These are phyloP conservation scores for Ceratocystis colombiana DNA, from an alignment of 2,329 filamentous ascomycete species.

Conservation along the genomic window DNA sequence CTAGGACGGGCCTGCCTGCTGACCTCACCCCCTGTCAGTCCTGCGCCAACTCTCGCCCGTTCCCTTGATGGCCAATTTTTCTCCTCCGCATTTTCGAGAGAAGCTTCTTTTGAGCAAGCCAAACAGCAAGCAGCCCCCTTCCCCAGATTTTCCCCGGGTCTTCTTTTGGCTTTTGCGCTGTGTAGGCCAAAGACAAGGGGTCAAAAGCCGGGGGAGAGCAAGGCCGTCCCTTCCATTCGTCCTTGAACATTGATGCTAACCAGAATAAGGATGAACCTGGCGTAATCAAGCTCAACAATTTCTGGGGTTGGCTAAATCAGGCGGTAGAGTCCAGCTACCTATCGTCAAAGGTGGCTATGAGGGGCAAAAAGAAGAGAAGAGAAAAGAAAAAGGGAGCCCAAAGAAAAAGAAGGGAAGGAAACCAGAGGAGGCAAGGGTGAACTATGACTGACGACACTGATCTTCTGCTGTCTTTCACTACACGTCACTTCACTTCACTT, in stretches of 20 bases:
- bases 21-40: neutral
- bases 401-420: neutral
- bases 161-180: neutral
- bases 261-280: neutral
- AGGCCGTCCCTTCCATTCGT: slow-evolving; percentile 2
- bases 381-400: neutral
- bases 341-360: neutral
- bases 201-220: neutral
- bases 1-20: neutral
- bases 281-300: neutral
- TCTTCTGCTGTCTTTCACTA: neutral
- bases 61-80: neutral
- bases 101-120: slow-evolving; percentile 8
- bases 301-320: neutral
- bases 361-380: neutral
- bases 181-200: neutral
- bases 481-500: neutral
- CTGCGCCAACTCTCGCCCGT: neutral
- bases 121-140: neutral
- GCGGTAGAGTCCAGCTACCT: neutral
- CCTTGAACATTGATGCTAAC: neutral
- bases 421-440: neutral
- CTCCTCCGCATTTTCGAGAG: slow-evolving; percentile 11
- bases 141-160: neutral
- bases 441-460: neutral